phyloP scores from a whole-genome alignment of 495 filamentous ascomycete species.

The Trichoderma erinaceum region DNA sequence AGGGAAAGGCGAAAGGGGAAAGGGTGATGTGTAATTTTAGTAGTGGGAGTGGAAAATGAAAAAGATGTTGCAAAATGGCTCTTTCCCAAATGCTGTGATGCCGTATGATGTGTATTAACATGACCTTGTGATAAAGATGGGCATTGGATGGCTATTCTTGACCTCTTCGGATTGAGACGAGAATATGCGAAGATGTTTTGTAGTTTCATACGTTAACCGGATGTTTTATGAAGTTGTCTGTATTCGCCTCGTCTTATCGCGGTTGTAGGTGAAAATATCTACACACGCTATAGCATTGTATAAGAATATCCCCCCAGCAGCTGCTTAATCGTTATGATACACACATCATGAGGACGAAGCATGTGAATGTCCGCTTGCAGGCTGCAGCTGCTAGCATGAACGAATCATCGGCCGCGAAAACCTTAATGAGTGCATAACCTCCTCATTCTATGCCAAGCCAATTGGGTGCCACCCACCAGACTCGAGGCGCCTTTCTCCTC shows the following conservation, averaged over 20 bases:
- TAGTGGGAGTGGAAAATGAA: neutral
- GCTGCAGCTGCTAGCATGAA: neutral
- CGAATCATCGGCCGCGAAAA: slow-evolving; percentile 6
- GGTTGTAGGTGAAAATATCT: too few species aligned
- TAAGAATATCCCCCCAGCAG: too few species aligned
- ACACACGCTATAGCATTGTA: too few species aligned
- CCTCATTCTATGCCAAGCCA: neutral
- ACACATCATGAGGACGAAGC: too few species aligned
- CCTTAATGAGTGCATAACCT: neutral
- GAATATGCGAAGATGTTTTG: too few species aligned
- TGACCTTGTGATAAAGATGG: too few species aligned
- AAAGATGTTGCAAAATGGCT: neutral
- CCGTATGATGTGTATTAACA: neutral
- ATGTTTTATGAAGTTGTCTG: too few species aligned
- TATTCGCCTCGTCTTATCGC: too few species aligned
- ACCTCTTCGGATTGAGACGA: too few species aligned
- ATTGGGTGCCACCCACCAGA: neutral
- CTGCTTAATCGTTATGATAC: too few species aligned
- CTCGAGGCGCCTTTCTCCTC: neutral
- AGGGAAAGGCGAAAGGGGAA: neutral
- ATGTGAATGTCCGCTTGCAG: neutral
- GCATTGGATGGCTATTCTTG: neutral
- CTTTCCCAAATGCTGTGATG: neutral
- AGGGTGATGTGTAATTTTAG: neutral
- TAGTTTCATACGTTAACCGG: too few species aligned